phyloP scores from a whole-genome alignment of 768 basidiomycete species.

The Lactarius pseudohatsudake region DNA sequence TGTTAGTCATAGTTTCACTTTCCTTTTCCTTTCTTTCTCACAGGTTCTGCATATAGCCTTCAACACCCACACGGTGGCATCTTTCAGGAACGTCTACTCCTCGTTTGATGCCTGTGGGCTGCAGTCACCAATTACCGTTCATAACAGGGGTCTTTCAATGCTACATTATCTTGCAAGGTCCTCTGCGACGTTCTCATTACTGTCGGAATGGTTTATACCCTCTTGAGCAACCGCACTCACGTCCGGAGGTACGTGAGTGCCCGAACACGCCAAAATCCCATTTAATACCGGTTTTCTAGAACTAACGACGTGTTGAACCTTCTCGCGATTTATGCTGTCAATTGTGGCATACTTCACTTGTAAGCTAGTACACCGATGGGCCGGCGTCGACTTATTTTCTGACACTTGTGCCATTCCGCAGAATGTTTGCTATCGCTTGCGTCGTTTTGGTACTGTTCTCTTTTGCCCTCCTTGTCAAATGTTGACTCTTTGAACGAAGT shows the following conservation, averaged over 20 bases:
- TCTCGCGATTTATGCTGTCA: neutral
- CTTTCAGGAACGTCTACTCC: neutral
- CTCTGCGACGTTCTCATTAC: too few species aligned
- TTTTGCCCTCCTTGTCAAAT: neutral
- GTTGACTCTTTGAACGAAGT: too few species aligned
- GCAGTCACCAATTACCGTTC: neutral
- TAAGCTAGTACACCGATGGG: neutral
- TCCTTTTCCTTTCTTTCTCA: neutral
- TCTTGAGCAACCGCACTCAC: too few species aligned
- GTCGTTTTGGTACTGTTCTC: neutral
- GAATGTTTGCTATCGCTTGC: neutral
- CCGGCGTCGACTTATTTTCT: neutral
- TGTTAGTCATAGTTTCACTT: too few species aligned
- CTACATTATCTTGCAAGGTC: too few species aligned
- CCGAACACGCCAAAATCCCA: neutral
- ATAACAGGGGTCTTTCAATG: neutral
- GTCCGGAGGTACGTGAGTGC: too few species aligned
- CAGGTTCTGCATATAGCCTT: neutral
- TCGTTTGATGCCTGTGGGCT: neutral
- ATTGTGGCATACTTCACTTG: conserved; percentile 4
- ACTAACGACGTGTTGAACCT: neutral
- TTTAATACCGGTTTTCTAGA: neutral
- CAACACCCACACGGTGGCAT: too few species aligned
- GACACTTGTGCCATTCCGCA: neutral
- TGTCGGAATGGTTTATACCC: too few species aligned